phyloP scores from a whole-genome alignment of 495 filamentous ascomycete genomes.

The Aspergillus affinis region DNA sequence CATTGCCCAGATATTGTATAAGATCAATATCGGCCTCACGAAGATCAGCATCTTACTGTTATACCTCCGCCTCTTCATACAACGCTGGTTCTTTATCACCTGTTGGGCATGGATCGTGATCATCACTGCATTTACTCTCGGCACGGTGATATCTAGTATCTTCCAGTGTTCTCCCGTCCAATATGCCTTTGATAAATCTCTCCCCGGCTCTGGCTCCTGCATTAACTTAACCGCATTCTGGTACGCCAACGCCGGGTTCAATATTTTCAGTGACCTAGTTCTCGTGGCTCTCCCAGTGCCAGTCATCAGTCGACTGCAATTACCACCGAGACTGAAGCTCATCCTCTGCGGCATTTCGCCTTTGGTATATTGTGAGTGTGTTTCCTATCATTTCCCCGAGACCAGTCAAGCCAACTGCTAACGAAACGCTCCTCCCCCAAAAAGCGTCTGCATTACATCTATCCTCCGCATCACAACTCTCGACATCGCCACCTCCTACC shows the following conservation, averaged over 20 bases:
- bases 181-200: slow-evolving; percentile 36
- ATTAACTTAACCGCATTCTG: slow-evolving; percentile 41
- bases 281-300: slow-evolving; percentile 39
- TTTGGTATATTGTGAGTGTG: slow-evolving; percentile 30
- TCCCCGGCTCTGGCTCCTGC: slow-evolving; percentile 30
- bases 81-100: slow-evolving; percentile 14
- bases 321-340: slow-evolving; percentile 19
- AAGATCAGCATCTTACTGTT: slow-evolving; percentile 42
- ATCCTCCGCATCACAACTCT: slow-evolving; percentile 35
- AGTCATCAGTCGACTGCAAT: slow-evolving; percentile 18
- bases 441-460: slow-evolving; percentile 32
- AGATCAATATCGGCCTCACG: slow-evolving; percentile 33
- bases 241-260: slow-evolving; percentile 42
- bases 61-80: slow-evolving; percentile 40
- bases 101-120: slow-evolving; percentile 15
- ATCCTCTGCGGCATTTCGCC: slow-evolving; percentile 23
- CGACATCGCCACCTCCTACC: slow-evolving; percentile 22
- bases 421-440: background rate
- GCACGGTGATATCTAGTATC: slow-evolving; percentile 38
- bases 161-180: slow-evolving; percentile 46
- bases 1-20: slow-evolving; percentile 35
- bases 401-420: slow-evolving; percentile 1
- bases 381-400: background rate
- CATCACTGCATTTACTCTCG: slow-evolving; percentile 37
- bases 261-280: slow-evolving; percentile 41